These are phyloP conservation scores for Exophiala mesophila DNA, from an alignment of 2,329 filamentous ascomycete species.

Conservation along the genomic window DNA sequence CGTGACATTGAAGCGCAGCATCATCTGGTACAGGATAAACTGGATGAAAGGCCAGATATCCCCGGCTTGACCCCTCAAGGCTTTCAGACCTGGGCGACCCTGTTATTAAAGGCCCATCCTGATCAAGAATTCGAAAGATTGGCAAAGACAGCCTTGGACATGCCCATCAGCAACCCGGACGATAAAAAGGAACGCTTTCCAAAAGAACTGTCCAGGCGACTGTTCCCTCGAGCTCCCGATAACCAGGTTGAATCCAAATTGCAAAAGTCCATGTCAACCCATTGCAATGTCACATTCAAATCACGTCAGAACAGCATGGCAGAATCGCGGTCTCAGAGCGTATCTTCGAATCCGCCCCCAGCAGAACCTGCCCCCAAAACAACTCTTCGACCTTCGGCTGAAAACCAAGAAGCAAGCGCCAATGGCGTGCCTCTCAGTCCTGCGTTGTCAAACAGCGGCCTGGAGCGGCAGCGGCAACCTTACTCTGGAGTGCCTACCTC, in stretches of 20 bases:
- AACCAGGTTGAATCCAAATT: conserved; percentile 55
- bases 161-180: conserved; percentile 65
- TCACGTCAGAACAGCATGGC: conserved; percentile 31
- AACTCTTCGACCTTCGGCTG: conserved; percentile 23
- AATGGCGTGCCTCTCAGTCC: conserved; percentile 8
- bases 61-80: conserved; percentile 64
- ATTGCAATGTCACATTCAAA: conserved; percentile 46
- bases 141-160: conserved; percentile 60
- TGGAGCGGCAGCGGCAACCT: conserved; percentile 29
- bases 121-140: conserved; percentile 69
- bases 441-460: conserved; percentile 32
- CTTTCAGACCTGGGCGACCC: conserved; percentile 66
- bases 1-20: conserved; percentile 53
- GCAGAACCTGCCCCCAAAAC: conserved; percentile 21
- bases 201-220: conserved; percentile 67
- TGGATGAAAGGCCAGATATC: conserved; percentile 51
- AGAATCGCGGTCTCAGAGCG: conserved; percentile 34
- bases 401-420: conserved; percentile 6
- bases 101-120: conserved; percentile 69
- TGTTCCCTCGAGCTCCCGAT: conserved; percentile 62
- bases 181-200: conserved; percentile 69
- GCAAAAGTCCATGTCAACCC: conserved; percentile 54
- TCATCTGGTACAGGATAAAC: conserved; percentile 56
- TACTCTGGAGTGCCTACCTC: conserved; percentile 7
- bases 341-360: conserved; percentile 13